Evolutionary conservation across 2,329 filamentous ascomycete genomes (phyloP).

Genomic region (Colletotrichum cuscutae): DNA sequence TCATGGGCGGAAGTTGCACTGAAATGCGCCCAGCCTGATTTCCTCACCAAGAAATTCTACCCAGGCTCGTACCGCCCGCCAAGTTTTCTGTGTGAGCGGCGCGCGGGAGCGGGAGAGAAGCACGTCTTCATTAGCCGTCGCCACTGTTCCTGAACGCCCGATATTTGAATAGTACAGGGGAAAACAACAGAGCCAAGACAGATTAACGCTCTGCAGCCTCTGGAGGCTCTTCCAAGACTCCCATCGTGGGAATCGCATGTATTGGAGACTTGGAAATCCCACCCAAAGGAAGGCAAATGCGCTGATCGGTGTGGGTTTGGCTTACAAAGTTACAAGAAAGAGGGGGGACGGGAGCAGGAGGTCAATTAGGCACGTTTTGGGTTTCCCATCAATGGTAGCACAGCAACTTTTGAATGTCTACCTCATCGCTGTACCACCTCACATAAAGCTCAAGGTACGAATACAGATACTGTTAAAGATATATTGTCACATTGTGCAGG

Average conservation of each 20-base stretch:
- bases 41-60: neutral
- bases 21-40: neutral
- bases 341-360: slow-evolving; percentile 2
- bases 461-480: neutral
- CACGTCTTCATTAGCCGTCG: neutral
- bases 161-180: neutral
- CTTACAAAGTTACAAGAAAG: neutral
- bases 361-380: slow-evolving; percentile 1
- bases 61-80: neutral
- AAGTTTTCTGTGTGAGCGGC: neutral
- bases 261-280: neutral
- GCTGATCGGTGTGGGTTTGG: neutral
- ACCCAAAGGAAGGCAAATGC: neutral
- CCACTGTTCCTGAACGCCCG: neutral
- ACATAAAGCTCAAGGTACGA: neutral
- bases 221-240: neutral
- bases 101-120: neutral
- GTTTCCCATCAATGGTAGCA: slow-evolving; percentile 1
- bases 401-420: neutral
- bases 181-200: neutral
- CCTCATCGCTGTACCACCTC: no score
- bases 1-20: neutral
- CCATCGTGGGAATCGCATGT: neutral
- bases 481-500: neutral
- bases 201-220: neutral